A percentile compares a stretch with the other conserved stretches of the same genome.
These are phyloP conservation scores for Trichomonas gallinae DNA, from an alignment of 208 protist genomes.

Conservation along the genomic window DNA sequence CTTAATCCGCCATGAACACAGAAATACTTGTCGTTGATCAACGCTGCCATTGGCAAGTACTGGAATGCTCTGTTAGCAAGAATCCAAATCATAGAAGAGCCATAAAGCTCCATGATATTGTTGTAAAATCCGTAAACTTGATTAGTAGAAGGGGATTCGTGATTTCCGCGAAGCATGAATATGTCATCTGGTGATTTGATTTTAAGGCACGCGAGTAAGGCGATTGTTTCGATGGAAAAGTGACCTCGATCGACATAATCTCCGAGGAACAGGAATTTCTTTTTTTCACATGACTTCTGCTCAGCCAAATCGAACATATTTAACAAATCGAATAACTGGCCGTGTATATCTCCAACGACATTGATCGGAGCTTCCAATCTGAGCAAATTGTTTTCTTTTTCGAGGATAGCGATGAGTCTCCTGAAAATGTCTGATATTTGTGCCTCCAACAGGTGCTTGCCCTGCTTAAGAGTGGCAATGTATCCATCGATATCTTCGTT, in stretches of 20 bases:
- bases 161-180: slow-evolving; percentile 90
- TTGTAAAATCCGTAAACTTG: slow-evolving; percentile 86
- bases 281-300: not conserved
- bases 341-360: not conserved
- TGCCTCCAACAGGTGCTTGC: not conserved
- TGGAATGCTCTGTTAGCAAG: slow-evolving; percentile 95
- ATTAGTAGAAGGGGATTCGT: slow-evolving; percentile 88
- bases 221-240: not conserved
- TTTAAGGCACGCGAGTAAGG: not conserved
- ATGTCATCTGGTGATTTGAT: slow-evolving; percentile 57
- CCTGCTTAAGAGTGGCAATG: not conserved
- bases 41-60: slow-evolving; percentile 87
- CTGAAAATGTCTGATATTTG: not conserved
- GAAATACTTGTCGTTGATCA: slow-evolving; percentile 98
- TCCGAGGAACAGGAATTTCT: not conserved
- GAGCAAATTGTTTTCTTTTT: not conserved
- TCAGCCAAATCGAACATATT: not conserved
- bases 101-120: slow-evolving; percentile 69
- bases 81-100: slow-evolving; percentile 91
- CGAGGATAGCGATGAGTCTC: not conserved
- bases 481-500: not conserved
- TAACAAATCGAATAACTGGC: not conserved
- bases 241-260: slow-evolving; percentile 21
- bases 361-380: not conserved
- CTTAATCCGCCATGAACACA: slow-evolving; percentile 65